Percentiles rank a stretch among this genome's conserved stretches.
Conservation (phyloP, 768 basidiomycete species). For the Leccinum barrowsii region DNA sequence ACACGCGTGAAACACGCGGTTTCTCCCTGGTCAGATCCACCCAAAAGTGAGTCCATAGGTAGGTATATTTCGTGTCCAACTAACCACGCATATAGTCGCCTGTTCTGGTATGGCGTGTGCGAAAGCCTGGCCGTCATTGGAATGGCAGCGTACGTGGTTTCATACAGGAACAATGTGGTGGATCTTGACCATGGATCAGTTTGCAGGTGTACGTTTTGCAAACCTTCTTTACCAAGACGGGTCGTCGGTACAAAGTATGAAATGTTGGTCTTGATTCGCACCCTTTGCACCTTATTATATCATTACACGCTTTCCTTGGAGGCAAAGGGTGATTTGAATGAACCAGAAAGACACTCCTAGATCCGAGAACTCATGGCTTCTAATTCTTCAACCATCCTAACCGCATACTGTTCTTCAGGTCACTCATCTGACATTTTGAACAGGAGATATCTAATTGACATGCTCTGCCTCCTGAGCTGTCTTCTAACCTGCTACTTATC, state of each 20-base stretch:
- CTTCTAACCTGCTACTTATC: too few relatives aligned
- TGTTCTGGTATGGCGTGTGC: constrained; percentile 91
- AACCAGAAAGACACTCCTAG: not conserved
- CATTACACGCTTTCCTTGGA: not conserved
- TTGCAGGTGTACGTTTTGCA: constrained; percentile 90
- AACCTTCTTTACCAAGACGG: constrained; percentile 95
- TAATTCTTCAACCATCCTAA: not conserved
- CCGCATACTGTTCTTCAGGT: too few relatives aligned
- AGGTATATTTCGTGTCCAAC: not conserved
- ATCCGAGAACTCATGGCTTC: not conserved
- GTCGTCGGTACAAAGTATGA: constrained; percentile 84
- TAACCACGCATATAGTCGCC: constrained; percentile 47
- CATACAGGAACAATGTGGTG: not conserved
- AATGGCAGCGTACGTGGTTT: constrained; percentile 77
- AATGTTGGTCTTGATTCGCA: constrained; percentile 14
- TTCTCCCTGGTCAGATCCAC: constrained; percentile 90
- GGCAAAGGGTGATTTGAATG: not conserved
- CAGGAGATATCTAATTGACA: too few relatives aligned
- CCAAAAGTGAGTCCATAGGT: constrained; percentile 54
- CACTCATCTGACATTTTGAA: too few relatives aligned
- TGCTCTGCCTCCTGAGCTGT: too few relatives aligned
- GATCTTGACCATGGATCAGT: constrained; percentile 38
- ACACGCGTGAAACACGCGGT: constrained; percentile 92
- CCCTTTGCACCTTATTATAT: constrained; percentile 4
- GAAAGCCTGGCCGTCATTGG: constrained; percentile 75